Conservation (phyloP, 129 eudicot species). For the Saposhnikovia divaricata region DNA sequence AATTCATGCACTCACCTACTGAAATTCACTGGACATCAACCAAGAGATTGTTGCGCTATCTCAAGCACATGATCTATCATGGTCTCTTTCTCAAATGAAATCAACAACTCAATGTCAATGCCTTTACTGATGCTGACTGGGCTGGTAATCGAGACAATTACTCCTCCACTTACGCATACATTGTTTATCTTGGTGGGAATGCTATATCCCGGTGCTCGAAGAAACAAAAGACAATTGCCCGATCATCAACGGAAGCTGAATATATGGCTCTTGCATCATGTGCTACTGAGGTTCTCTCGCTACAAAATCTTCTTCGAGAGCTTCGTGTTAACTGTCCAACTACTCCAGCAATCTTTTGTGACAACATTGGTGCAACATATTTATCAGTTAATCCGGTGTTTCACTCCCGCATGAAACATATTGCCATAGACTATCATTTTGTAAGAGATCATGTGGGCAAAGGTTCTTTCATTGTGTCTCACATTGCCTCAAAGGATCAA, state of each 20-base stretch:
- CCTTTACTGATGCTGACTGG: neutral
- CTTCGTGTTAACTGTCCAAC: neutral
- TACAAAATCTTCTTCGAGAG: neutral
- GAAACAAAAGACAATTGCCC: neutral
- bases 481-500: no score
- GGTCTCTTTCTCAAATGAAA: neutral
- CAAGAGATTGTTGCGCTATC: neutral
- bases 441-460: no score
- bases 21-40: neutral
- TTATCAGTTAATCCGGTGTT: neutral
- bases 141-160: no score
- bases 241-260: neutral
- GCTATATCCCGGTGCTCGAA: neutral
- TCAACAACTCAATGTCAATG: neutral
- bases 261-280: neutral
- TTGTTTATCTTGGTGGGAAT: neutral
- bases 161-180: neutral
- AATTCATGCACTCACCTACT: neutral
- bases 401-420: neutral
- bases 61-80: neutral
- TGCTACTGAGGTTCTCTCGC: neutral
- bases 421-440: no score
- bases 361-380: neutral
- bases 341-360: neutral
- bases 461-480: no score